These are phyloP conservation scores for Leccinum uliginosum DNA, from an alignment of 768 basidiomycete genomes.

Conservation along the genomic window DNA sequence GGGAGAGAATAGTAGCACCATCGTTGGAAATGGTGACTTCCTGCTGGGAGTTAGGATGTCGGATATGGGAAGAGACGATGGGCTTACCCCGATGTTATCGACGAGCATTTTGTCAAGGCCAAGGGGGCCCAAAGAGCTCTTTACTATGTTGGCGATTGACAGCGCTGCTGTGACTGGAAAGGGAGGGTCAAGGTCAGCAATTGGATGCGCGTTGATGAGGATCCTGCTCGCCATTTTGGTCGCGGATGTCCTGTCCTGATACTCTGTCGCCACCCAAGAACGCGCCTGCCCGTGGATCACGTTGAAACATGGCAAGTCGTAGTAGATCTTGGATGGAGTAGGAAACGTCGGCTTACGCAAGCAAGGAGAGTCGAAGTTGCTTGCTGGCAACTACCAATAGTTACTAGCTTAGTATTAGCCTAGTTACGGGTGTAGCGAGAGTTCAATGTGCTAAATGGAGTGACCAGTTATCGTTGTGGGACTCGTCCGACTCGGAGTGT, in stretches of 20 bases:
- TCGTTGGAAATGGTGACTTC: conserved; percentile 99
- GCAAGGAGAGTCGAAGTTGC: background rate
- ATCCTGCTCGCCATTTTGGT: conserved; percentile 80
- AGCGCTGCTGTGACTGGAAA: conserved; percentile 84
- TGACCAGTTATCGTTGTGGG: background rate
- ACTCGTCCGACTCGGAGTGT: background rate
- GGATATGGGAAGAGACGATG: background rate
- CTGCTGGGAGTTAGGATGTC: conserved; percentile 37
- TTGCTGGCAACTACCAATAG: background rate
- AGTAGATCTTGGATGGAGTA: conserved; percentile 1
- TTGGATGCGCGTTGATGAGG: background rate
- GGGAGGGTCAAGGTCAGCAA: background rate
- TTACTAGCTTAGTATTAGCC: background rate
- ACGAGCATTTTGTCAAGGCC: conserved; percentile 98
- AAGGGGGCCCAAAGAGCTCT: conserved; percentile 91
- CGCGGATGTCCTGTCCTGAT: conserved; percentile 92
- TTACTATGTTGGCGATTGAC: conserved; percentile 95
- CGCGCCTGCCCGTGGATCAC: conserved; percentile 86
- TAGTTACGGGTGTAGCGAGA: background rate
- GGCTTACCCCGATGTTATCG: conserved; percentile 89
- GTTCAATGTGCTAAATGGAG: background rate
- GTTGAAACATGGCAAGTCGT: conserved; percentile 65
- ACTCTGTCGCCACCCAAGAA: conserved; percentile 93
- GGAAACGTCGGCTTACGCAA: conserved; percentile 20
- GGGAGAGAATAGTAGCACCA: conserved; percentile 95